phyloP scores from a whole-genome alignment of 345 rosid species.

The Ricinus communis region DNA sequence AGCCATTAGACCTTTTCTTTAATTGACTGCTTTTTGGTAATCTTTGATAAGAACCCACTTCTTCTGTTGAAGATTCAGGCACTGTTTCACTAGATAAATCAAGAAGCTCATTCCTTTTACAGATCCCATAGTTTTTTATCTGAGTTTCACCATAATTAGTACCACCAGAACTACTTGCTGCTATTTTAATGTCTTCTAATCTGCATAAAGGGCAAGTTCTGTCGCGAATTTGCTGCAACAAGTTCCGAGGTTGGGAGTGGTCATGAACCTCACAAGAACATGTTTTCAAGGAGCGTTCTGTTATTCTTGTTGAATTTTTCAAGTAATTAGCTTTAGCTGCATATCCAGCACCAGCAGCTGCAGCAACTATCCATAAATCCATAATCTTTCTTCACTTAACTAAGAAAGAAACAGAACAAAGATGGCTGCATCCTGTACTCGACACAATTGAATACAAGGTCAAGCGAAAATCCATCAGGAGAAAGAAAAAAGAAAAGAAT shows the following conservation, averaged over 20 bases:
- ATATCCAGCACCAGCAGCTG: conserved; percentile 41
- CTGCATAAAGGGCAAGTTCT: conserved; percentile 31
- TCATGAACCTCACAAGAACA: conserved; percentile 5
- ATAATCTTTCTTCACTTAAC: conserved; percentile 16
- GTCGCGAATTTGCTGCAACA: conserved; percentile 24
- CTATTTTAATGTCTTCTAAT: conserved; percentile 9
- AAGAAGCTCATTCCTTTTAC: conserved; percentile 14
- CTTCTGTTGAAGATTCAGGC: not conserved
- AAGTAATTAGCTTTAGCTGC: conserved; percentile 29
- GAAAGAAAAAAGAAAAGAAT: not conserved
- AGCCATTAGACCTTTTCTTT: conserved; percentile 16
- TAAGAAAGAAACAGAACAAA: not conserved
- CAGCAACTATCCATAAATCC: conserved; percentile 50
- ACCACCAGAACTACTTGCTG: not conserved
- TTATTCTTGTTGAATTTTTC: conserved; percentile 17
- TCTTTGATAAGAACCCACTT: not conserved
- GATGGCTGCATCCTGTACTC: not conserved
- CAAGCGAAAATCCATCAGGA: not conserved
- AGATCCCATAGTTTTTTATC: not conserved
- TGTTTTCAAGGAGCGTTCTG: conserved; percentile 18
- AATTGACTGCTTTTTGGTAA: not conserved
- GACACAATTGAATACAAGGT: not conserved
- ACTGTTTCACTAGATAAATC: conserved; percentile 8
- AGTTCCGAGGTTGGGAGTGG: conserved; percentile 22
- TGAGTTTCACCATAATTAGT: not conserved